Evolutionary conservation across 129 eudicot genomes (phyloP).

Genomic region (Flaveria sonorensis): DNA sequence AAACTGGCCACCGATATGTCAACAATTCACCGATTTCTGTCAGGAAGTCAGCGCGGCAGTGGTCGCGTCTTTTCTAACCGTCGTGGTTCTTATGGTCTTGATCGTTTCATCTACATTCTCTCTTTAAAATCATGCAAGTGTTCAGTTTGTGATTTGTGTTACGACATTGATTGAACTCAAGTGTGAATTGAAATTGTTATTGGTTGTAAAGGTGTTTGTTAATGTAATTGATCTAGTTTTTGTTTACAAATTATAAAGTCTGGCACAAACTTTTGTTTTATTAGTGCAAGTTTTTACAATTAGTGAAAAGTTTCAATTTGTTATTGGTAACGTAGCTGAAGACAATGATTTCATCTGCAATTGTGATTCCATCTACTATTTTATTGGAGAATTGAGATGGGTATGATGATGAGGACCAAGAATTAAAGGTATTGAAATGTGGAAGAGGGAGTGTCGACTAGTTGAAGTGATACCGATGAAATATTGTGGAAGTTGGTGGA

Average conservation of each 20-base stretch:
- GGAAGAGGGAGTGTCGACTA: too few relatives aligned
- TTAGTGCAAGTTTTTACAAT: too few relatives aligned
- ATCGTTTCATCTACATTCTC: conserved; percentile 62
- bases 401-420: too few relatives aligned
- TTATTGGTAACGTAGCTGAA: too few relatives aligned
- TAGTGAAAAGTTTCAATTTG: too few relatives aligned
- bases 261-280: not conserved
- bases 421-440: too few relatives aligned
- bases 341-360: too few relatives aligned
- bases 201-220: conserved; percentile 25
- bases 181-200: conserved; percentile 29
- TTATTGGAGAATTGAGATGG: conserved; percentile 23
- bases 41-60: conserved; percentile 64
- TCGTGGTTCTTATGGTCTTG: conserved; percentile 49
- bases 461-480: too few relatives aligned
- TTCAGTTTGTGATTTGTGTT: conserved; percentile 20
- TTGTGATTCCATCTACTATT: conserved; percentile 18
- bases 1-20: conserved; percentile 85
- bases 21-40: conserved; percentile 72
- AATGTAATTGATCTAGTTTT: conserved; percentile 5
- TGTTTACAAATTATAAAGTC: not conserved
- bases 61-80: conserved; percentile 70
- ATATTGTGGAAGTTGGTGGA: too few relatives aligned
- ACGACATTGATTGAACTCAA: conserved; percentile 24
- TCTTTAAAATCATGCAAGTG: conserved; percentile 39